Evolutionary conservation across 2,329 filamentous ascomycete species (phyloP).

Genomic region (Monosporascus sp.): DNA sequence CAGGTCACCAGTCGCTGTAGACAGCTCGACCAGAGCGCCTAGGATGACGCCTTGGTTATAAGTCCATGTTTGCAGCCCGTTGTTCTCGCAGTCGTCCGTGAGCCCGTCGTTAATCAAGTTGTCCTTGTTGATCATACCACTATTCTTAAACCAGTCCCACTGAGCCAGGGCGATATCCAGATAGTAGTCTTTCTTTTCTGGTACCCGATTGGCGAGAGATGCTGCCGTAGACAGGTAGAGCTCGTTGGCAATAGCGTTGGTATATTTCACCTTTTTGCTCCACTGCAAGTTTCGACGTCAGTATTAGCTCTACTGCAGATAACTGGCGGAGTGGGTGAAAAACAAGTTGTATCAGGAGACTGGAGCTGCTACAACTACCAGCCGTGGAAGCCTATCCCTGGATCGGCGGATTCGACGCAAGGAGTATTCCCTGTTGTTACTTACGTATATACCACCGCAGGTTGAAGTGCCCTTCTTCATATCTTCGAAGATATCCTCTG

Average conservation of each 20-base stretch:
- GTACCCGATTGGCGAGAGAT: slow-evolving; percentile 45
- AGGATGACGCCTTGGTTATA: slow-evolving; percentile 55
- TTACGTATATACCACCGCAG: slow-evolving; percentile 47
- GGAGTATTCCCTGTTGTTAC: background rate
- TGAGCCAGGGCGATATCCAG: slow-evolving; percentile 39
- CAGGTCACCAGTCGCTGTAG: slow-evolving; percentile 35
- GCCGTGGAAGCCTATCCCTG: too few relatives aligned
- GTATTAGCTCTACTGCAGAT: background rate
- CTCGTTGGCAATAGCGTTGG: slow-evolving; percentile 52
- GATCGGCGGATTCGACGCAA: too few relatives aligned
- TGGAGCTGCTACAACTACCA: too few relatives aligned
- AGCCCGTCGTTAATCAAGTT: slow-evolving; percentile 52
- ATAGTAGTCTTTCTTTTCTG: slow-evolving; percentile 34
- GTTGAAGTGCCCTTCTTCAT: slow-evolving; percentile 43
- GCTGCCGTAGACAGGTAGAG: slow-evolving; percentile 48
- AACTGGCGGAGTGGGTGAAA: too few relatives aligned
- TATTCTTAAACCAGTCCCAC: slow-evolving; percentile 48
- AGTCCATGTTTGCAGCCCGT: slow-evolving; percentile 40
- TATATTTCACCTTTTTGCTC: slow-evolving; percentile 46
- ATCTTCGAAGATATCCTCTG: slow-evolving; percentile 49
- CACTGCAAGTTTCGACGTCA: slow-evolving; percentile 28
- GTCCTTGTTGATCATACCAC: slow-evolving; percentile 45
- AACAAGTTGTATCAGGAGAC: too few relatives aligned
- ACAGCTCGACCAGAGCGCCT: slow-evolving; percentile 47
- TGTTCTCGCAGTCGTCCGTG: slow-evolving; percentile 40